phyloP scores from a whole-genome alignment of 257 asterid species.

The Salvia miltiorrhiza region DNA sequence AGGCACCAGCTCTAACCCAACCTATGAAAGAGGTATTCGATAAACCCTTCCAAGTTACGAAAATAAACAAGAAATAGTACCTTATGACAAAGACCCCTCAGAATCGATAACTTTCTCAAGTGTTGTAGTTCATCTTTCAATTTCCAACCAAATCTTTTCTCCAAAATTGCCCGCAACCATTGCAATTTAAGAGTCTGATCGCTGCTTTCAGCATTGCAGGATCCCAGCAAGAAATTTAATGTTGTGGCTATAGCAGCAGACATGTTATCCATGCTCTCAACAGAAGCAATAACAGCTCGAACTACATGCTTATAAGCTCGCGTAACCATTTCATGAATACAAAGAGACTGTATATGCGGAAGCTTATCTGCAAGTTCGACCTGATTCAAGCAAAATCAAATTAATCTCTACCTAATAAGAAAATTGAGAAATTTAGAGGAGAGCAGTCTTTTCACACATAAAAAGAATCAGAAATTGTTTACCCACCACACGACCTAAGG shows the following conservation, averaged over 20 bases:
- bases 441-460: not conserved
- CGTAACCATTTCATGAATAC: constrained; percentile 98
- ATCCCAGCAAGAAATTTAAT: constrained; percentile 85
- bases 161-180: constrained; percentile 67
- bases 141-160: constrained; percentile 74
- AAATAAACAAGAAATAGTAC: constrained; percentile 35
- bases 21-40: constrained; percentile 44
- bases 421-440: constrained; percentile 2
- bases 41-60: constrained; percentile 24
- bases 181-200: constrained; percentile 55
- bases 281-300: constrained; percentile 92
- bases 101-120: constrained; percentile 76
- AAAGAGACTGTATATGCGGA: constrained; percentile 96
- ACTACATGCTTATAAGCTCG: constrained; percentile 91
- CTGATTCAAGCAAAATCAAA: constrained; percentile 46
- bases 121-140: constrained; percentile 69
- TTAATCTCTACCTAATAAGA: constrained; percentile 18
- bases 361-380: constrained; percentile 95
- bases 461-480: constrained; percentile 23
- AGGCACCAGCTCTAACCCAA: constrained; percentile 87
- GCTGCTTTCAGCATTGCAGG: constrained; percentile 39
- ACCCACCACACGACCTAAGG: constrained; percentile 96
- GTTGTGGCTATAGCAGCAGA: constrained; percentile 71
- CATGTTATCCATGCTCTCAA: constrained; percentile 51
- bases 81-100: constrained; percentile 97